Evolutionary conservation across 768 basidiomycete species (phyloP), one percentile per base, ranked within the genome.

Genomic region (Rhodotorula diobovata): DNA sequence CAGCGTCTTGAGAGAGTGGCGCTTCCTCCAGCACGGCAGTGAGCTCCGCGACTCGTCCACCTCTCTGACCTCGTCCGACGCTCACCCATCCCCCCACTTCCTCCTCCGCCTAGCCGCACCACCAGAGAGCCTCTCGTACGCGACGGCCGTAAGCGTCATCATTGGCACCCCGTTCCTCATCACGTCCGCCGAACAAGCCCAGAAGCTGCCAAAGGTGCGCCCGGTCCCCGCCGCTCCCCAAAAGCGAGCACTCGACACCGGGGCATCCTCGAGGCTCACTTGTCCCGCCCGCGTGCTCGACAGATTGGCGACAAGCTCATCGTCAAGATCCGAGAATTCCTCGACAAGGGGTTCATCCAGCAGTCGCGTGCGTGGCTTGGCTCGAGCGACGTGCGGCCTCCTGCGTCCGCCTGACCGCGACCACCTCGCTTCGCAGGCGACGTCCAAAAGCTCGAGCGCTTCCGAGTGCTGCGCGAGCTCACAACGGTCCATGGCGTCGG

Each of bases 231-330:
- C n/a, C n/a, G n/a, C n/a, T n/a, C n/a, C n/a, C n/a, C n/a, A n/a
- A n/a, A n/a, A n/a, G n/a, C n/a, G n/a, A n/a, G n/a, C n/a, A n/a
- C n/a, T n/a, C n/a, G n/a, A n/a, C n/a, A n/a, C n/a, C n/a, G n/a
- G n/a, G n/a, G n/a, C n/a, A n/a, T n/a, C n/a, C 48, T 20, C 20
- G 20, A 23, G 23, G 25, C 48, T 12, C 25, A 25, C 48, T 2
- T 9, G 11, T 25, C 48, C 23, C 48, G 25, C 48, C 48, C 25
- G 46, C 21, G 3, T 10, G 4, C 32, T n/a, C 30, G 1, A 23
- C 37, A 69, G 68, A n/a, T 69, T n/a, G 71, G 66, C 35, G 48
- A 46, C 21, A 72, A 72, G 62, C 43, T 72, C 28, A 20, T 39
- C 12, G 8, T 28, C 50, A 63, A 61, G n/a, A 37, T 72, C 23